phyloP scores from a whole-genome alignment of 495 filamentous ascomycete species.

The Baudoinia panamericana region DNA sequence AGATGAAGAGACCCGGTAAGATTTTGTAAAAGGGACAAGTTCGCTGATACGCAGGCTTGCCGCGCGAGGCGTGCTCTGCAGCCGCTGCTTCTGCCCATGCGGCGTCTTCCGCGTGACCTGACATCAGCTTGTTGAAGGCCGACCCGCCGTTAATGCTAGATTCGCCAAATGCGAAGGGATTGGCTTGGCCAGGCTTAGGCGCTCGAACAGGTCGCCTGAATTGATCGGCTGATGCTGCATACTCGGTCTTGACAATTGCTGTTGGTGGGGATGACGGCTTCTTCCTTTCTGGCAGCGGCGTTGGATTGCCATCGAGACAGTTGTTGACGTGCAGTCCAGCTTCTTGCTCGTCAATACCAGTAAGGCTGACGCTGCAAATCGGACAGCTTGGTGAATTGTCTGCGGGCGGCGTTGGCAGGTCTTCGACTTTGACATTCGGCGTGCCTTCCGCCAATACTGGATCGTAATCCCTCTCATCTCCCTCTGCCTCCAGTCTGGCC shows the following conservation, averaged over 20 bases:
- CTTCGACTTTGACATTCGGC: slow-evolving; percentile 17
- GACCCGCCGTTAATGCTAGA: slow-evolving; percentile 34
- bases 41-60: slow-evolving; percentile 78
- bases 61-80: slow-evolving; percentile 59
- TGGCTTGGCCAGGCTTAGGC: slow-evolving; percentile 60
- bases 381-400: slow-evolving; percentile 46
- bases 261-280: background rate
- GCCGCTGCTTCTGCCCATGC: slow-evolving; percentile 84
- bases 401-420: background rate
- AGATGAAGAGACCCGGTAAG: slow-evolving; percentile 78
- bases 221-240: slow-evolving; percentile 2
- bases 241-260: slow-evolving; percentile 1
- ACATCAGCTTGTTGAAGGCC: slow-evolving; percentile 87
- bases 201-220: slow-evolving; percentile 52
- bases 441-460: slow-evolving; percentile 22
- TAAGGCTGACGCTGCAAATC: slow-evolving; percentile 54
- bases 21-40: slow-evolving; percentile 99
- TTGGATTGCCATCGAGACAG: slow-evolving; percentile 72
- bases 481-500: slow-evolving; percentile 42
- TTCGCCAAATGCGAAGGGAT: slow-evolving; percentile 48
- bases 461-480: slow-evolving; percentile 32
- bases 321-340: slow-evolving; percentile 69
- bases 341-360: slow-evolving; percentile 43
- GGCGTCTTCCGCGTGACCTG: slow-evolving; percentile 71
- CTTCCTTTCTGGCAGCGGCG: slow-evolving; percentile 32